These are phyloP conservation scores for Pleurotus ostreatus DNA, from an alignment of 768 basidiomycete species.

Conservation along the genomic window DNA sequence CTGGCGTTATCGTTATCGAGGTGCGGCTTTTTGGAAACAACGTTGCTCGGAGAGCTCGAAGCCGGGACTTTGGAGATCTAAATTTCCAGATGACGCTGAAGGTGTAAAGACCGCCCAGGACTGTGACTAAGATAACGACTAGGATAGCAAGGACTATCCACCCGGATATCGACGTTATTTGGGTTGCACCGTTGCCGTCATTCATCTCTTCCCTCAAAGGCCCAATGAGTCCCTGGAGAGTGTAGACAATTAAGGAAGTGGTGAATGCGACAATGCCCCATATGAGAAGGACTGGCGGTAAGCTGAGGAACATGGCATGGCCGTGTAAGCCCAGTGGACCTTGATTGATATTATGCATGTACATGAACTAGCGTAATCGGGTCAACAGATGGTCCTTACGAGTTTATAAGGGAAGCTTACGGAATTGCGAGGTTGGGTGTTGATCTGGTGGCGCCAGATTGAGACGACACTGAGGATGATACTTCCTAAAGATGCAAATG, in stretches of 20 bases:
- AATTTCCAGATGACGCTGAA: constrained; percentile 52
- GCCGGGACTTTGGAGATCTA: neutral
- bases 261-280: constrained; percentile 49
- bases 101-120: constrained; percentile 38
- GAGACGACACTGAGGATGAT: constrained; percentile 53
- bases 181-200: constrained; percentile 11
- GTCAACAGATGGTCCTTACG: constrained; percentile 1
- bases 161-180: constrained; percentile 21
- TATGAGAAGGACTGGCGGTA: constrained; percentile 48
- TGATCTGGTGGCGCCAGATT: constrained; percentile 52
- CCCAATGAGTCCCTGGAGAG: constrained; percentile 28
- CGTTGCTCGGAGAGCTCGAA: neutral
- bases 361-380: constrained; percentile 36
- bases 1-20: too few relatives aligned
- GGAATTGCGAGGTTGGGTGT: constrained; percentile 38
- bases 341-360: constrained; percentile 48
- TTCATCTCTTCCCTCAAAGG: constrained; percentile 10
- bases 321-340: constrained; percentile 41
- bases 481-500: constrained; percentile 48
- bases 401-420: constrained; percentile 20
- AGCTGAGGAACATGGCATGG: constrained; percentile 45
- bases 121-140: constrained; percentile 32
- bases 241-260: constrained; percentile 39
- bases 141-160: constrained; percentile 39
- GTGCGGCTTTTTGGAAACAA: neutral